Evolutionary conservation across 169 alveolate genomes (phyloP).

Genomic region (Eimeria necatrix): DNA sequence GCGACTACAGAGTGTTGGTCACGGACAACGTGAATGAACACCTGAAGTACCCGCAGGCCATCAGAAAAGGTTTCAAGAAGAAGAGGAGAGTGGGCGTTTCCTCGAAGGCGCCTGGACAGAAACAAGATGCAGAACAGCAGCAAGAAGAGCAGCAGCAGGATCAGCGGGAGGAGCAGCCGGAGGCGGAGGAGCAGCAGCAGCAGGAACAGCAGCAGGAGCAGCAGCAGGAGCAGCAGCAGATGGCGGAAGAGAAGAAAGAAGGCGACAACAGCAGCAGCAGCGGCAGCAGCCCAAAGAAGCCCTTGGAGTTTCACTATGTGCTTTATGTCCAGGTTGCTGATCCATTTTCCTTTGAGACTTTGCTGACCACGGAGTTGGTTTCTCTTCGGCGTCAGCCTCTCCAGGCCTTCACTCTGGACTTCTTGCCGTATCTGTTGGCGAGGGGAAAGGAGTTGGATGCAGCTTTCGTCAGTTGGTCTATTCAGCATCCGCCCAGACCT

Average conservation of each 20-base stretch:
- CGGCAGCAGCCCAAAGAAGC: constrained; percentile 38
- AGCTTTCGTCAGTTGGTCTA: not conserved
- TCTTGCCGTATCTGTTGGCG: not conserved
- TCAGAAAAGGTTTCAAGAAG: not conserved
- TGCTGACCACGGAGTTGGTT: not conserved
- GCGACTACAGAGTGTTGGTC: constrained; percentile 42
- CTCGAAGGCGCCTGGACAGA: not conserved
- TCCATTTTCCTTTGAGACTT: constrained; percentile 5
- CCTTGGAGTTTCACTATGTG: constrained; percentile 43
- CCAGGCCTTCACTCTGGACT: constrained; percentile 35
- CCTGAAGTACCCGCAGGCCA: not conserved
- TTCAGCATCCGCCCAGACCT: constrained; percentile 40
- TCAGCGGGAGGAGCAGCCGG: constrained; percentile 44
- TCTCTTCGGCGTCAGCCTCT: constrained; percentile 47
- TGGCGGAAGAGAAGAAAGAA: not conserved
- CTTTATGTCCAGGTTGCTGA: constrained; percentile 51
- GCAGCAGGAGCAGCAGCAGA: not conserved
- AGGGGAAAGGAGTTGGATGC: constrained; percentile 41
- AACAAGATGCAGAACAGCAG: not conserved
- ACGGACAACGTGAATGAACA: not conserved
- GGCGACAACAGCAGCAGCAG: not conserved
- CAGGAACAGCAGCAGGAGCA: not conserved
- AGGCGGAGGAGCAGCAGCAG: constrained; percentile 30
- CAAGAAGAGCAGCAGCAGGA: constrained; percentile 34
- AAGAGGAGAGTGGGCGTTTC: constrained; percentile 27